These are phyloP conservation scores for Russula vinacea DNA, from an alignment of 768 basidiomycete genomes.

Conservation along the genomic window DNA sequence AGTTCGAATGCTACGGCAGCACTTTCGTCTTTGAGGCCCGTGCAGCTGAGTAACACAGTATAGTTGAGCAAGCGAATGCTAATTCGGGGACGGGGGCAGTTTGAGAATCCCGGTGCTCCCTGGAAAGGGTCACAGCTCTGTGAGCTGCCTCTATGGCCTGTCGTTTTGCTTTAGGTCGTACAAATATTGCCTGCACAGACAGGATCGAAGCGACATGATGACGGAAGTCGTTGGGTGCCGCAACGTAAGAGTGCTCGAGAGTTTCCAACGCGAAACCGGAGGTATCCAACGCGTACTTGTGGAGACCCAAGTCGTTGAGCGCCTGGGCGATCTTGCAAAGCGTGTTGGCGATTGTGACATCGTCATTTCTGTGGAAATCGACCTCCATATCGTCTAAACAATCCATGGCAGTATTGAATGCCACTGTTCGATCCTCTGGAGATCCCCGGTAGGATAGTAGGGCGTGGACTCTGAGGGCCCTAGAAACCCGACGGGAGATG, in stretches of 20 bases:
- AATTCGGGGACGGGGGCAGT: neutral
- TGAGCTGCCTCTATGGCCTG: neutral
- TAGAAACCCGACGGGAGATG: slow-evolving; percentile 16
- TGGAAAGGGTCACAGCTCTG: slow-evolving; percentile 4
- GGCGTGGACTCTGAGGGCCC: neutral
- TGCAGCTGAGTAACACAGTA: slow-evolving; percentile 3
- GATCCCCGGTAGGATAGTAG: slow-evolving; percentile 21
- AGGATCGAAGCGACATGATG: slow-evolving; percentile 1
- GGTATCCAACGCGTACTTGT: slow-evolving; percentile 3
- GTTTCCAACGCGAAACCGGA: slow-evolving; percentile 8
- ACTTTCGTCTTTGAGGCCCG: slow-evolving; percentile 5
- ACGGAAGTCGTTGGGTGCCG: neutral
- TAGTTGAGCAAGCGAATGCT: slow-evolving; percentile 13
- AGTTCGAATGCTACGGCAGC: slow-evolving; percentile 17
- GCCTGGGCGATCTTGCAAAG: slow-evolving; percentile 16
- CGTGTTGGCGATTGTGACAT: neutral
- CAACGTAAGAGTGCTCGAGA: neutral
- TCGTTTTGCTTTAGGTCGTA: slow-evolving; percentile 16
- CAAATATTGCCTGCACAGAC: slow-evolving; percentile 13
- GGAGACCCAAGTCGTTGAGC: slow-evolving; percentile 20
- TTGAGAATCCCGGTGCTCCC: neutral
- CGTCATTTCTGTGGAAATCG: neutral
- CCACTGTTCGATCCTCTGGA: neutral
- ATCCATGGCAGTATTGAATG: slow-evolving; percentile 11
- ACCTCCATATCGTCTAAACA: slow-evolving; percentile 5